Base-by-base conservation (phyloP, 768 basidiomycete species). In the Mycena rosella region DNA sequence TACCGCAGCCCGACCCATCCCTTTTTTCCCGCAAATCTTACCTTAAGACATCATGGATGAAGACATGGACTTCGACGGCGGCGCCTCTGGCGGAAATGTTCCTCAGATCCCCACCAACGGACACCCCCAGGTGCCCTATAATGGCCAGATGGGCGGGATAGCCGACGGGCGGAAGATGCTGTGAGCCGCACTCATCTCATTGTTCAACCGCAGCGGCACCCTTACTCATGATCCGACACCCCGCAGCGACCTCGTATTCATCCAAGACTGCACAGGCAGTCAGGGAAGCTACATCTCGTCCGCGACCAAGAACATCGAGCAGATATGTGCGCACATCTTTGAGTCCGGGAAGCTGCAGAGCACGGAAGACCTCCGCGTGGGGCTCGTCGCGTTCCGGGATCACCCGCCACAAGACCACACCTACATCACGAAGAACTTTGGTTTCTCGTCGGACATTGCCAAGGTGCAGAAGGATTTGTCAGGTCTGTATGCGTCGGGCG, bases 341-440 rank as follows among this genome's bases (percentile, higher is more conserved):
- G 92, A 96, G 80, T 96, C 95, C 26, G 96, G 96, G 45, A 93
- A 92, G 74, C 88, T 99, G n/a, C 91, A 93, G 76, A 83, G 87
- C 61, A 87, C 84, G 49, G 96, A 97, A 74, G 96, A 98, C 78
- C 87, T 97, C 24, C 89, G 95, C 69, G 90, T 99, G 44, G 98
- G 96, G 65, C 87, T 99, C 55, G 85, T 99, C 71, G 96, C 96
- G 45, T 99, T 96, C 81, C 89, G 97, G 68, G 96, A 99, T 82
- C 95, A 99, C 76, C 96, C 96, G 27, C 96, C 96, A 18, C 96
- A 99, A 82, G 96, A 99, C 77, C 95, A 94, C 74, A 96, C 96
- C 61, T 99, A 96, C 77, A 83, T 99, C 69, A 91, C 91, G 74
- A 95, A 93, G 84, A 96, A 93, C 77, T 95, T 96, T 85, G 94